These are phyloP conservation scores for Umbelopsis sp. DNA, from an alignment of 192 early-diverging fungal genomes.

Conservation along the genomic window DNA sequence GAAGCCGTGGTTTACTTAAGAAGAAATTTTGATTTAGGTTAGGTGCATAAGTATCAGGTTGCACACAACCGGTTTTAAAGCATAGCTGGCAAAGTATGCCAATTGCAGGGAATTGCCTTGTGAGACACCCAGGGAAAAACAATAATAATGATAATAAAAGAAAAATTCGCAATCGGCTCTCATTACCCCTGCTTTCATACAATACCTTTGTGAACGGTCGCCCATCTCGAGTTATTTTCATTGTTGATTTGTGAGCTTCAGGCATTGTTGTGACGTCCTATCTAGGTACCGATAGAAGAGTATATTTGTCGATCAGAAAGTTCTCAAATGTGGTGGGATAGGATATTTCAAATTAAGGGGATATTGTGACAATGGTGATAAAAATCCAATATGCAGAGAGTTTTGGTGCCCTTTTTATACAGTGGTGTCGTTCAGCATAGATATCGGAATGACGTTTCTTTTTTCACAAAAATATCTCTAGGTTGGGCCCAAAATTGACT, in stretches of 20 bases:
- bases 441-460: background rate
- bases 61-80: constrained; percentile 18
- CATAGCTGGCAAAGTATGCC: constrained; percentile 3
- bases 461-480: background rate
- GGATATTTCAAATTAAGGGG: constrained; percentile 3
- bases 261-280: background rate
- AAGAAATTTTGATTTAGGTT: background rate
- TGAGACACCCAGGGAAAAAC: background rate
- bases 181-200: background rate
- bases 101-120: constrained; percentile 8
- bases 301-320: too few relatives aligned
- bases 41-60: background rate
- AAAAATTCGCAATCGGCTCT: background rate
- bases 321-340: background rate
- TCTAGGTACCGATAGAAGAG: too few relatives aligned
- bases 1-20: background rate
- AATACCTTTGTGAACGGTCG: constrained; percentile 60
- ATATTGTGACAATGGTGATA: background rate
- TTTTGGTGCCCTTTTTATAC: background rate
- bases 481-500: background rate
- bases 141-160: background rate
- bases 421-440: background rate
- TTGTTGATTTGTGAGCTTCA: constrained; percentile 27
- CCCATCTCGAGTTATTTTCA: constrained; percentile 56
- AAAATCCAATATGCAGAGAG: background rate